Base-by-base conservation (phyloP, 1,139 yeast species). In the Pichia norvegensis region DNA sequence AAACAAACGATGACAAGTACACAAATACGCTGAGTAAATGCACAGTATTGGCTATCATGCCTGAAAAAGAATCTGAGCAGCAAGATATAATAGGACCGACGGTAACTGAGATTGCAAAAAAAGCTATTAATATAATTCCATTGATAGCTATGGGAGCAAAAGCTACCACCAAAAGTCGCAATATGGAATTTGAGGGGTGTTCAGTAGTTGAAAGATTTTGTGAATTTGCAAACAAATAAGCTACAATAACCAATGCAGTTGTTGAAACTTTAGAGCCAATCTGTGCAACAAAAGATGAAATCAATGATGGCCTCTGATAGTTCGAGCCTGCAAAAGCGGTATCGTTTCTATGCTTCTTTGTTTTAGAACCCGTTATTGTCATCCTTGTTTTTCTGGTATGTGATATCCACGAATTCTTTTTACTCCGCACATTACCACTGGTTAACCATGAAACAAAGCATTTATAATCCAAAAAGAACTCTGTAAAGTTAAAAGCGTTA, bases 121-220 rank as follows among this genome's bases (percentile, higher is more conserved):
- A 58, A 0, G 64, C 49, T 1, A 74, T 2, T 40, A 79, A 59
- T 1, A 75, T 53, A 0, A 54, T 59, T 29, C 68, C 58, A 54
- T 79, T 75, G 3, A 74, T 56, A 1, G 56, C 55, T n/a, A 79
- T 65, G 1, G 85, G 85, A 0, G 69, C 69, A 33, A 70, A 46
- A 0, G 78, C 62, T 14, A 76, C 62, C 1, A 78, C 54, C 0
- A 64, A 40, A 1, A 79, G 55, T 49, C 84, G 64, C 40, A 67
- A 47, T 16, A 73, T 48, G 21, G 69, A 60, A 48, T 67, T 63
- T 0, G 65, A 62, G 0, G 72, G 68, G 1, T 38, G 27, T 0
- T 44, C 46, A 4, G 64, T 57, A 10, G 57, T 55, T 35, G 63
- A 55, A 25, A 68, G 75, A 50, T 67, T 68, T 50, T 72, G 76